Evolutionary conservation across 495 filamentous ascomycete genomes (phyloP), one percentile per base, ranked within the genome.

Genomic region (Echria macrotheca): DNA sequence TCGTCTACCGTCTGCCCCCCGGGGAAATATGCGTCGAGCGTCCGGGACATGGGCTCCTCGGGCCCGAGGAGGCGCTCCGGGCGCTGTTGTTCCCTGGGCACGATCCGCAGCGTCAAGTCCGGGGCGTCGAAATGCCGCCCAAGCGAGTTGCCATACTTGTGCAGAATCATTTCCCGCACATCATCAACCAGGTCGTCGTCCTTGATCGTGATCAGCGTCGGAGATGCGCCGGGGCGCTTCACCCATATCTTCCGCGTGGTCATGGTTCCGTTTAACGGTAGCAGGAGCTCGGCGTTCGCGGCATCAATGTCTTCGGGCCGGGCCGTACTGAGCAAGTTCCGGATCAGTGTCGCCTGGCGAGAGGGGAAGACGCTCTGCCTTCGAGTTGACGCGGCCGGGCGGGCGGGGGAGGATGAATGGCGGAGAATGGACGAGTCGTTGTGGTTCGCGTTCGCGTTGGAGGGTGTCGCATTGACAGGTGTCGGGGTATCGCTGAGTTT

Each of bases 151-250:
- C 79, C 81, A 64, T 96, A 98, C 69, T 96, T 97, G 54, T 79
- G 80, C 55, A 98, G 71, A 21, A 97, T 90, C 77, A 90, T 79
- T 56, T 96, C 94, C 47, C 91, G 82, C 44, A 95, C 83, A 69
- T 96, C 94, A 60, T 98, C 93, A 15, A 97, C 93, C 66, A 98
- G 65, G 57, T 94, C 87, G 59, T 95, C 89, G 58, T 91, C 86
- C 50, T 80, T 74, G 54, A 94, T 86, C 37, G 85, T 82, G 31
- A 98, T 85, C 54, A 90, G 70, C 19, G 93, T 98, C 47, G 93
- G 82, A 32, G 91, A 96, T 33, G 80, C 87, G 49, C 83, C 79
- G 10, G 83, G 83, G 51, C 93, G 76, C 69, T 83, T 91, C 54
- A 97, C 93, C 93, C 93, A 98, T 51, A 97, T 82, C 75, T 93